Percentiles rank a stretch among this genome's conserved stretches.
phyloP scores from a whole-genome alignment of 148 eudicot genomes.

The Vaccinium myrtillus region DNA sequence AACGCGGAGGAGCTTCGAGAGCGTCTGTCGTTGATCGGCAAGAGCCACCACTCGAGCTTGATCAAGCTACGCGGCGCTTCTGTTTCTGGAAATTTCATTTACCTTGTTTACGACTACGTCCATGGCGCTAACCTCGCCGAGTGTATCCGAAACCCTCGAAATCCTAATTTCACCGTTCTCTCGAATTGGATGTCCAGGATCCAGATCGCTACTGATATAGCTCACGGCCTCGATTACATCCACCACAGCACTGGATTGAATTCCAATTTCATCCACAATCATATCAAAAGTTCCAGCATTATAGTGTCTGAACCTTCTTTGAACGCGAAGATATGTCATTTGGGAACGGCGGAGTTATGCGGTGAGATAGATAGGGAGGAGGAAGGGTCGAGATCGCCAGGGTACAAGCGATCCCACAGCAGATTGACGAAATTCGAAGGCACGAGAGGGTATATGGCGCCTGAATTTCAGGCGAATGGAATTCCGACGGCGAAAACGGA shows the following conservation, averaged over 20 bases:
- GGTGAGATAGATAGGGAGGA: constrained; percentile 39
- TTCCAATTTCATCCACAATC: constrained; percentile 70
- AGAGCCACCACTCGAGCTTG: constrained; percentile 68
- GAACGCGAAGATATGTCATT: constrained; percentile 70
- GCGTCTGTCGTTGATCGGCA: constrained; percentile 47
- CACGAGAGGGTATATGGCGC: constrained; percentile 94
- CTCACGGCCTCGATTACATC: constrained; percentile 82
- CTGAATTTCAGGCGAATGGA: constrained; percentile 67
- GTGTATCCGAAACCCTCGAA: constrained; percentile 65
- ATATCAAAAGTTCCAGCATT: constrained; percentile 67
- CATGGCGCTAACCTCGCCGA: constrained; percentile 62
- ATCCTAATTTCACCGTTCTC: constrained; percentile 62
- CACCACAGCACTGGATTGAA: constrained; percentile 71
- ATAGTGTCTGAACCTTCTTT: constrained; percentile 41
- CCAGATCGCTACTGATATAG: constrained; percentile 60
- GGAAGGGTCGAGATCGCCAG: neutral
- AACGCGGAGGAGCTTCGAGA: constrained; percentile 40
- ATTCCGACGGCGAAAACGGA: constrained; percentile 65
- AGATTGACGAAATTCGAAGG: constrained; percentile 54
- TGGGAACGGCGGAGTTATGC: constrained; percentile 83
- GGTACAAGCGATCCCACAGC: constrained; percentile 24
- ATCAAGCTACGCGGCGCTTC: constrained; percentile 67
- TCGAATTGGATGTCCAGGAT: constrained; percentile 68
- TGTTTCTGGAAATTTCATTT: constrained; percentile 51
- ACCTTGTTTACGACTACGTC: constrained; percentile 67